A percentile compares a stretch with the other conserved stretches of the same genome.
phyloP scores from a whole-genome alignment of 2,329 filamentous ascomycete genomes.

The Claviceps pusilla region DNA sequence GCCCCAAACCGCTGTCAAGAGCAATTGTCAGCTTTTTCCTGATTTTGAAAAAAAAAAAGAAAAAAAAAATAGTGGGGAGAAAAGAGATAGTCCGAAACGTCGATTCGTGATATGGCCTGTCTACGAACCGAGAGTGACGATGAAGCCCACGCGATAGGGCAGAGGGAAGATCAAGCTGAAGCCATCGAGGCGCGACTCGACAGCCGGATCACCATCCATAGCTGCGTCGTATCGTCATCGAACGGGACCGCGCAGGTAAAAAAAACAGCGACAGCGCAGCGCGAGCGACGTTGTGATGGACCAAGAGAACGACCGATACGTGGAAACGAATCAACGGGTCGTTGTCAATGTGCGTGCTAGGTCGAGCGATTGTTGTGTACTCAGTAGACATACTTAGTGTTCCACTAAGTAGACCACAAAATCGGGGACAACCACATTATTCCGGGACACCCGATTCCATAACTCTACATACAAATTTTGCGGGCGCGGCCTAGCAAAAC shows the following conservation, averaged over 20 bases:
- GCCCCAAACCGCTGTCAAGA: slow-evolving; percentile 74
- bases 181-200: slow-evolving; percentile 59
- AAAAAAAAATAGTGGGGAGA: neutral
- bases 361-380: neutral
- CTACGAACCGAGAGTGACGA: slow-evolving; percentile 63
- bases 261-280: neutral
- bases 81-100: neutral
- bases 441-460: no score
- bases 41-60: neutral
- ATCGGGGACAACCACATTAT: no score
- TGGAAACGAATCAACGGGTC: neutral
- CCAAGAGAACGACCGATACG: neutral
- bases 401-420: no score
- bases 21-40: neutral
- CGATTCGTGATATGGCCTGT: neutral
- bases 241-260: neutral
- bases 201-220: slow-evolving; percentile 62
- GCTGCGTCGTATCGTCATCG: slow-evolving; percentile 9
- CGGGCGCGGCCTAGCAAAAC: no score
- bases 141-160: slow-evolving; percentile 75
- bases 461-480: no score
- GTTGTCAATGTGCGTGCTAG: neutral
- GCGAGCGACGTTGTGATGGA: neutral
- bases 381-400: no score
- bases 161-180: slow-evolving; percentile 80